These are phyloP conservation scores for Omphalotus guepiniiformis DNA, from an alignment of 768 basidiomycete species.

Conservation along the genomic window DNA sequence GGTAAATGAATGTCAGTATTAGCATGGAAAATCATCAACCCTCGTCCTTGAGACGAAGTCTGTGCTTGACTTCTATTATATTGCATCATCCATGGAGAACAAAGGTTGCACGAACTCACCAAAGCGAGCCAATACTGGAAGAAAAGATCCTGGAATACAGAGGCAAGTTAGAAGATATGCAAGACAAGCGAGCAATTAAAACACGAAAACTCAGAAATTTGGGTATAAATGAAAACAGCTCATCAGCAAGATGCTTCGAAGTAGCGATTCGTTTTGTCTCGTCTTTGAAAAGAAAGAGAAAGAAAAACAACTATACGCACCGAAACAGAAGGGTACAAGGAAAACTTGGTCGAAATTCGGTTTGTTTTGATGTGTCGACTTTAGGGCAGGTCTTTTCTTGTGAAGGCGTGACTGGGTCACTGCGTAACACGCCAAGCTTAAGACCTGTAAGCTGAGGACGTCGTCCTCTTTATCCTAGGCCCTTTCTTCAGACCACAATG, in stretches of 20 bases:
- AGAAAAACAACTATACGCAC: conserved; percentile 9
- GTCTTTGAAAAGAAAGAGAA: conserved; percentile 39
- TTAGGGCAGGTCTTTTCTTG: conserved; percentile 33
- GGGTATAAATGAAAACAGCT: conserved; percentile 75
- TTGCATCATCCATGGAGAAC: conserved; percentile 49
- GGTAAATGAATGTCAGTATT: conserved; percentile 57
- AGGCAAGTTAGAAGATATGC: conserved; percentile 2
- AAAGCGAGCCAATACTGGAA: background rate
- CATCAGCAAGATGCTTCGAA: conserved; percentile 72
- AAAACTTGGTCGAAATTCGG: conserved; percentile 11
- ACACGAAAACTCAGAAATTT: conserved; percentile 75
- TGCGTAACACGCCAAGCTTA: too few relatives aligned
- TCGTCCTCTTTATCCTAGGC: background rate
- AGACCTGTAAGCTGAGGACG: too few relatives aligned
- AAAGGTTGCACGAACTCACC: conserved; percentile 31
- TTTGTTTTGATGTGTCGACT: conserved; percentile 10
- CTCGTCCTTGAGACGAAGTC: conserved; percentile 70
- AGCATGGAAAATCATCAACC: conserved; percentile 83
- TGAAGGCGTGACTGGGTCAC: conserved; percentile 7
- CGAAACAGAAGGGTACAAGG: conserved; percentile 14
- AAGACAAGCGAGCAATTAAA: conserved; percentile 13
- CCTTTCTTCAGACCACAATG: conserved; percentile 35
- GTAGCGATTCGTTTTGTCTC: conserved; percentile 84
- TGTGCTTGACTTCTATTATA: conserved; percentile 89
- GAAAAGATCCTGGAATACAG: conserved; percentile 11